Evolutionary conservation across 257 asterid species (phyloP), one percentile per base, ranked within the genome.

Genomic region (Nicotiana obtusifolia): DNA sequence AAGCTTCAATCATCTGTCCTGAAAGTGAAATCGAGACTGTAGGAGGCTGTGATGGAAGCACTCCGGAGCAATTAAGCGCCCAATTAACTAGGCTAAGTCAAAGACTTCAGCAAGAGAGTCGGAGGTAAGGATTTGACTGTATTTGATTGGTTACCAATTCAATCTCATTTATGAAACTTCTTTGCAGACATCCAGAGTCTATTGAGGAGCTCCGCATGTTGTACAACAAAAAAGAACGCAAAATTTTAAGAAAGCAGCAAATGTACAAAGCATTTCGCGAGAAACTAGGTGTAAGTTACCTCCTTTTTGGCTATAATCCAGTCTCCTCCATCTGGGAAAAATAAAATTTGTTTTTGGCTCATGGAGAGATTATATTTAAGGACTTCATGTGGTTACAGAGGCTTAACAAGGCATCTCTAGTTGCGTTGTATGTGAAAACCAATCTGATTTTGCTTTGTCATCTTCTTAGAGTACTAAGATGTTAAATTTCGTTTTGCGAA

Each of bases 21-120:
- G 95, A 92, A 87, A 87, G 90, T 84, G 99, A 95, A 86, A 79
- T 94, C 86, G 95, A 94, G 84, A 92, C 85, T 85, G 81, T 91
- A 84, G 97, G 88, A 57, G 92, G 92, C 84, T 77, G 88, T 83
- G 76, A 87, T 73, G 97, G 88, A 66, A 84, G 89, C 88, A 91
- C 83, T 80, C 94, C 98, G 5, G 97, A 95, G 86, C 91, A 88
- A 82, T 87, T 95, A 47, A 92, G 94, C 85, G 87, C 91, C 80
- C 87, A 89, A 86, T 87, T 94, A 77, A 83, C 59, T 76, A 89
- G 90, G 86, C 87, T 89, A 88, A 86, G 80, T 30, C 92, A 87
- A 66, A 91, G 92, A 83, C 94, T 90, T 68, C 82, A 87, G 84
- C 96, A 89, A 31, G 97, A 95, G 90, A 91, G 91, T 87, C 95